These are phyloP conservation scores for Blastocystis sp. DNA, from an alignment of 352 stramenopile species.

Conservation along the genomic window DNA sequence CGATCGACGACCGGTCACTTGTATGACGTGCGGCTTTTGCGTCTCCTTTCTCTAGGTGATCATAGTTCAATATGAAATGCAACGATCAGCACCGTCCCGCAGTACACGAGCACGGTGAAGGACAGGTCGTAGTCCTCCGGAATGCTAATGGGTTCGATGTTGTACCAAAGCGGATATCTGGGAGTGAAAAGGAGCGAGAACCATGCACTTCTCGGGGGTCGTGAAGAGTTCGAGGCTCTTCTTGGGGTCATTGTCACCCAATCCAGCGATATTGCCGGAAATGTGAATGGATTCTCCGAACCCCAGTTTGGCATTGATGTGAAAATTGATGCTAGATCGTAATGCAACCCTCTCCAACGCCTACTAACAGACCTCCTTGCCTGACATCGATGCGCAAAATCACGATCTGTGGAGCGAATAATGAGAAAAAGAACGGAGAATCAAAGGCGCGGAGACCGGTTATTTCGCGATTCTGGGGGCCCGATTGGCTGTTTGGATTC, in stretches of 20 bases:
- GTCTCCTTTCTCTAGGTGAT: constrained; percentile 51
- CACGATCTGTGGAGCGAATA: not conserved
- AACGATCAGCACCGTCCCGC: constrained; percentile 20
- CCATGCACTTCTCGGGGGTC: constrained; percentile 78
- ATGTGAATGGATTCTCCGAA: constrained; percentile 60
- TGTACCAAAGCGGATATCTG: constrained; percentile 80
- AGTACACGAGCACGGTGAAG: constrained; percentile 52
- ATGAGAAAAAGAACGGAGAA: not conserved
- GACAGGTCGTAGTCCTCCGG: not conserved
- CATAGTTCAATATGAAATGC: not conserved
- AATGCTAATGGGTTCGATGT: constrained; percentile 78
- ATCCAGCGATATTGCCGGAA: constrained; percentile 35
- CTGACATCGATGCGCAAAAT: not conserved
- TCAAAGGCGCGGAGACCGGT: constrained; percentile 11
- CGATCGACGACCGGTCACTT: constrained; percentile 2
- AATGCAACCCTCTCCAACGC: not conserved
- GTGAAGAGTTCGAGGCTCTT: constrained; percentile 75
- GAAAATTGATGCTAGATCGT: constrained; percentile 48
- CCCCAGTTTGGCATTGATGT: constrained; percentile 61
- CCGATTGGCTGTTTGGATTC: not conserved
- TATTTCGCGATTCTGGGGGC: not conserved
- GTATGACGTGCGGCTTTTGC: constrained; percentile 5
- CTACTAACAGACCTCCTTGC: constrained; percentile 25
- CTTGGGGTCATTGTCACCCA: constrained; percentile 21
- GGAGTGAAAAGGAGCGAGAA: not conserved